phyloP scores from a whole-genome alignment of 805 yeast genomes.

The Brettanomyces naardenensis region DNA sequence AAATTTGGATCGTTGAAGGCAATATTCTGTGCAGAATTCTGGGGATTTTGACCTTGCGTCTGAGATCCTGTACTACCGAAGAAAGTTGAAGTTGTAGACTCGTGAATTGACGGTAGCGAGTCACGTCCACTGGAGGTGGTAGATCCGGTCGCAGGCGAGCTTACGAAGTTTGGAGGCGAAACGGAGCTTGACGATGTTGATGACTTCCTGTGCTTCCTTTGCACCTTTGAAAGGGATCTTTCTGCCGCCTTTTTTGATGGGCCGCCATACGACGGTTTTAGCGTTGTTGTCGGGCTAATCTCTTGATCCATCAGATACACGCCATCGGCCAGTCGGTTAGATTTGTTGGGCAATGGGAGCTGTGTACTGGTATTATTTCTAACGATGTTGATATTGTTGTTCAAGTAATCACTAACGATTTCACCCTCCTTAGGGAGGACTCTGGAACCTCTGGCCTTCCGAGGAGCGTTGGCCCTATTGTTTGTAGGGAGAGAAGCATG shows the following conservation, averaged over 20 bases:
- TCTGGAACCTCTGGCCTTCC: constrained; percentile 22
- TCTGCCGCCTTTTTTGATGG: too few species aligned
- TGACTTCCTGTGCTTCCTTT: too few species aligned
- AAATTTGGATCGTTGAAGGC: too few species aligned
- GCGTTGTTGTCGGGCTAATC: too few species aligned
- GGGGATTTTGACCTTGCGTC: too few species aligned
- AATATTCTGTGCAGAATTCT: too few species aligned
- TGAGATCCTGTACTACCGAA: too few species aligned
- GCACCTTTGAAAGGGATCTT: too few species aligned
- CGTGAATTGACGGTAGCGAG: background rate
- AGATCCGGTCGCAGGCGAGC: background rate
- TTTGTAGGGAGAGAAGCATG: constrained; percentile 49
- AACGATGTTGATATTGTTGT: constrained; percentile 45
- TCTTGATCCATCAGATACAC: too few species aligned
- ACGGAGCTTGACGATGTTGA: too few species aligned
- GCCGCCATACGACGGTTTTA: too few species aligned
- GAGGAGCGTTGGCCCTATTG: constrained; percentile 25
- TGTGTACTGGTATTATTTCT: constrained; percentile 44
- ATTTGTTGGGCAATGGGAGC: constrained; percentile 30
- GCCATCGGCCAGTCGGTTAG: background rate
- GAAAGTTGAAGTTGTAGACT: background rate
- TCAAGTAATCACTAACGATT: constrained; percentile 27
- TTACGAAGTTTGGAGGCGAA: too few species aligned
- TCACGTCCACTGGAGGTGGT: background rate
- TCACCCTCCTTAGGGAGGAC: constrained; percentile 23